Conservation (phyloP, 2,329 filamentous ascomycete species). For the Venturia aucupariae region DNA sequence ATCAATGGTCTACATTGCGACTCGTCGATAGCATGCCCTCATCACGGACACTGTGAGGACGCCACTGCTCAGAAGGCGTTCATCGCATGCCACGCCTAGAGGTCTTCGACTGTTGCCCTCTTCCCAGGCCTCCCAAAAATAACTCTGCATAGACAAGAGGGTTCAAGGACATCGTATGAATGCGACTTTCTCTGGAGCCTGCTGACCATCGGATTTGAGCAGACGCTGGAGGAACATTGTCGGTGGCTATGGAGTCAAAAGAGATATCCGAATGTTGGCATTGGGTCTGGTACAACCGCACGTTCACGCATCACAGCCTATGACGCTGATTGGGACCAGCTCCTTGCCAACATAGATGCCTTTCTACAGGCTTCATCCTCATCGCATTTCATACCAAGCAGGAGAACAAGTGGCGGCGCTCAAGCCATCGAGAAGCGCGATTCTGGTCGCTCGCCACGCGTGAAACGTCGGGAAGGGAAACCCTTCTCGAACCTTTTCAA, state of each 20-base stretch:
- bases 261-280: background rate
- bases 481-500: background rate
- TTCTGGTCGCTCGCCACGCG: background rate
- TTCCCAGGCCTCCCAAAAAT: background rate
- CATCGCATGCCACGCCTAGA: background rate
- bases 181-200: background rate
- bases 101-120: background rate
- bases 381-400: background rate
- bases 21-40: background rate
- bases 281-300: background rate
- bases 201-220: background rate
- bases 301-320: background rate
- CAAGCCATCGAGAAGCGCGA: background rate
- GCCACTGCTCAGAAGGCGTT: background rate
- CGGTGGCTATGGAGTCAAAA: background rate
- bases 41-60: background rate
- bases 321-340: background rate
- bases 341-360: background rate
- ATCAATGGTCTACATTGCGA: background rate
- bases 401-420: background rate
- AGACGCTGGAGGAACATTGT: background rate
- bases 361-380: background rate
- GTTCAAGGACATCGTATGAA: background rate
- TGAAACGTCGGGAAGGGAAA: background rate
- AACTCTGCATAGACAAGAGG: background rate